A percentile compares a stretch with the other conserved stretches of the same genome.
phyloP scores from a whole-genome alignment of 1,284 basidiomycete species.

The Malassezia obtusa region DNA sequence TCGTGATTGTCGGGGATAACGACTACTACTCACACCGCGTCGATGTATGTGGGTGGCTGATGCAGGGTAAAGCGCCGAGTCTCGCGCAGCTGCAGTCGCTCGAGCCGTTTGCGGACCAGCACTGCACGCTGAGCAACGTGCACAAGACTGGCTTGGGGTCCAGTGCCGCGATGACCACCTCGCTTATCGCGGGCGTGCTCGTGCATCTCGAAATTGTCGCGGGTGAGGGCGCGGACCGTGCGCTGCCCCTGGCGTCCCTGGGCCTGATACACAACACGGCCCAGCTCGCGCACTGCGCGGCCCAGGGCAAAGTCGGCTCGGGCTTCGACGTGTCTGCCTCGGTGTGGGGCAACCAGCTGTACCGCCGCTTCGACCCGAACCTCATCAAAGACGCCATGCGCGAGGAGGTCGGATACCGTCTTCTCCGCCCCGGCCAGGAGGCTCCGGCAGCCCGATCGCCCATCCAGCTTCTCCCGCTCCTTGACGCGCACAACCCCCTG shows the following conservation, averaged over 20 bases:
- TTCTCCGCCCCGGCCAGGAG: background rate
- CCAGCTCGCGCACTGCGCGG: conserved; percentile 88
- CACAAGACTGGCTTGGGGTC: conserved; percentile 98
- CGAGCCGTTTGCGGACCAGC: conserved; percentile 58
- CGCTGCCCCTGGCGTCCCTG: conserved; percentile 24
- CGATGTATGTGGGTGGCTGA: conserved; percentile 55
- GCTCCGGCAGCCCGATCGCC: background rate
- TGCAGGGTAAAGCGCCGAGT: conserved; percentile 26
- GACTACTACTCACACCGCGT: conserved; percentile 93
- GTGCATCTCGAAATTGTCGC: conserved; percentile 64
- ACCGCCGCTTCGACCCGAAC: conserved; percentile 72
- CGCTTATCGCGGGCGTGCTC: conserved; percentile 74
- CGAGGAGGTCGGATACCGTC: conserved; percentile 1
- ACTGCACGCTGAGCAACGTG: conserved; percentile 57
- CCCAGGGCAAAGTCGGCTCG: conserved; percentile 94
- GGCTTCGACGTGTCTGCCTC: conserved; percentile 94
- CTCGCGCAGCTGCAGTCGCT: conserved; percentile 53
- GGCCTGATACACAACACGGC: conserved; percentile 72
- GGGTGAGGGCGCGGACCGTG: conserved; percentile 25
- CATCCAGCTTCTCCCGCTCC: conserved; percentile 17
- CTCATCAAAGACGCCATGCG: conserved; percentile 22
- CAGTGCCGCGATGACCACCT: conserved; percentile 91
- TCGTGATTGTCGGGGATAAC: conserved; percentile 82
- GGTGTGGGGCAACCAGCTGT: conserved; percentile 87
- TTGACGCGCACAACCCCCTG: conserved; percentile 33